Base-by-base conservation (phyloP, 192 early-diverging fungal genomes). In the Umbelopsis vinacea region DNA sequence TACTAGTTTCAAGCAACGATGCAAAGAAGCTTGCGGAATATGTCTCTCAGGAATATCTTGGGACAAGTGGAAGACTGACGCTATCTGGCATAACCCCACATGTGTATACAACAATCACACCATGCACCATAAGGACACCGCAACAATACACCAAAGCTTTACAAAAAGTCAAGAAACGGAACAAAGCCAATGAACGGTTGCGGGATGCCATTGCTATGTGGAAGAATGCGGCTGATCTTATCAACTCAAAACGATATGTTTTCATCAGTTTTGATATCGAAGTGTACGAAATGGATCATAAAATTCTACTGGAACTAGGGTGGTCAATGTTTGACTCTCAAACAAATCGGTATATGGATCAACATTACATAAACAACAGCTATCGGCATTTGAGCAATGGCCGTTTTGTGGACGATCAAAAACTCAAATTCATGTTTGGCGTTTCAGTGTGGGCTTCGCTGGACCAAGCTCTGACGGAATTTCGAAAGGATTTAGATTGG, bases 191-290 rank as follows among this genome's bases (percentile, higher is more conserved):
- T 3, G 23, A 63, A 19, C 57, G 57, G 4, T 26, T 63, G 4
- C 22, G 35, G 12, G 24, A 19, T 9, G 57, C 57, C 12, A 63
- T 63, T 38, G 26, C 26, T 33, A 63, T 29, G 22, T 63, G 57
- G 57, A 35, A 63, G 29, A 15, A 14, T 14, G 81, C 81, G 0
- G 24, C 67, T 2, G 70, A 74, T 12, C 73, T 82, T 48, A 24
- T 76, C n/a, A 40, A 37, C 9, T 71, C 75, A 14, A 66, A 66
- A 9, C 22, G 24, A 23, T 46, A 72, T 23, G 35, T 54, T 10
- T 82, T 82, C 57, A 70, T 82, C 17, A 72, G 81, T 17, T 76
- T 85, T 6, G 84, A 85, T 68, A 73, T 85, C 23, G 84, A 85
- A 52, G 78, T 79, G 1, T 82, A 76, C 46, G 84, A 85, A 68